A percentile compares a stretch with the other conserved stretches of the same genome.
Evolutionary conservation across 73 alveolate genomes (phyloP).

Genomic region (Effrenium voratum): DNA sequence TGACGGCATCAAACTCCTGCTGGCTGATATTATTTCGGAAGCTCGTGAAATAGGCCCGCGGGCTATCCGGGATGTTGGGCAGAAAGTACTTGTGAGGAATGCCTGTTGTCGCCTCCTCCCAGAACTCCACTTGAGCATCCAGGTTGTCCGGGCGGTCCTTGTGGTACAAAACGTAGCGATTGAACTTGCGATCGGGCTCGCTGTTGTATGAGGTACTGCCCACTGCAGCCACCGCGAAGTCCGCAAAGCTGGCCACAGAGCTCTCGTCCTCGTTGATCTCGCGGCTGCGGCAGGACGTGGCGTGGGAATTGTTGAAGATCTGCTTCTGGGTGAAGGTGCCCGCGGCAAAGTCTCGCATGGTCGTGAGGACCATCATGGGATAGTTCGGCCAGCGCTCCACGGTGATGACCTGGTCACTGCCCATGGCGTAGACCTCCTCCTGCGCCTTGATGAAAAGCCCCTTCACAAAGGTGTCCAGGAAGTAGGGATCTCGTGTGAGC

Average conservation of each 20-base stretch:
- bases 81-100: neutral
- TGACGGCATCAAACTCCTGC: neutral
- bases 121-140: neutral
- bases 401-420: neutral
- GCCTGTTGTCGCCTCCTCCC: neutral
- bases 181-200: neutral
- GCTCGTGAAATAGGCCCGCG: neutral
- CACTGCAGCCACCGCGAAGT: neutral
- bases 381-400: neutral
- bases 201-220: neutral
- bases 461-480: neutral
- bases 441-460: neutral
- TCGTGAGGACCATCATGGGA: neutral
- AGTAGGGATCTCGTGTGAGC: neutral
- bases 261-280: neutral
- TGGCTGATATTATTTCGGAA: neutral
- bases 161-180: neutral
- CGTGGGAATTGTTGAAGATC: neutral
- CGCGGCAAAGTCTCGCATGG: neutral
- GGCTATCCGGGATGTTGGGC: neutral
- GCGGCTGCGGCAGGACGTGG: neutral
- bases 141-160: neutral
- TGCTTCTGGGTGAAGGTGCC: neutral
- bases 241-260: neutral
- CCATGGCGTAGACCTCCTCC: neutral